These are phyloP conservation scores for Emergomyces orientalis DNA, from an alignment of 2,329 filamentous ascomycete species.

Conservation along the genomic window DNA sequence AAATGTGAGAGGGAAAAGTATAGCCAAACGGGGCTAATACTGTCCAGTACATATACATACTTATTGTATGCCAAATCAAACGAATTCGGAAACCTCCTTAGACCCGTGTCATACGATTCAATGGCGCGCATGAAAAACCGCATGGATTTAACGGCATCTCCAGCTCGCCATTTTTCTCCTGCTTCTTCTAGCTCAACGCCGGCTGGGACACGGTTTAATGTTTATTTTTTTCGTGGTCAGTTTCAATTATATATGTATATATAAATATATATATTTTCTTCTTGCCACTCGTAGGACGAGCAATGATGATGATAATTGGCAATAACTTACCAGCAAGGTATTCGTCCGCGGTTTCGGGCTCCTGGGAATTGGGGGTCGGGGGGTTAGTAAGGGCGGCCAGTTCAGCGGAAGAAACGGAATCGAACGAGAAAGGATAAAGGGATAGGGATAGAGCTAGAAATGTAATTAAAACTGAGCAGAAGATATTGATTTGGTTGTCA, in stretches of 20 bases:
- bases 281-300: too few relatives aligned
- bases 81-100: conserved; percentile 50
- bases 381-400: conserved; percentile 6
- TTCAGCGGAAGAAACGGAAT: background rate
- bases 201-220: conserved; percentile 28
- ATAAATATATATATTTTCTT: background rate
- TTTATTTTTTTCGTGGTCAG: background rate
- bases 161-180: conserved; percentile 64
- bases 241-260: background rate
- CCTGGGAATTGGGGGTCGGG: conserved; percentile 2
- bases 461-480: too few relatives aligned
- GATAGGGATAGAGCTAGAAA: too few relatives aligned
- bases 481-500: too few relatives aligned
- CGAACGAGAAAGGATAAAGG: background rate
- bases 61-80: conserved; percentile 71
- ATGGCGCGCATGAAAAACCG: conserved; percentile 54
- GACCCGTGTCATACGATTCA: conserved; percentile 55
- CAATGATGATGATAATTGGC: background rate
- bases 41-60: conserved; percentile 38
- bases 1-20: background rate
- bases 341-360: conserved; percentile 55
- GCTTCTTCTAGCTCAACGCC: conserved; percentile 62
- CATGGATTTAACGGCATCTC: conserved; percentile 57
- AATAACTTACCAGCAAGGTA: conserved; percentile 49
- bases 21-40: background rate